Percentiles rank a stretch among this genome's conserved stretches.
Evolutionary conservation across 768 basidiomycete genomes (phyloP).

Genomic region (Hemileccinum rubropunctum): DNA sequence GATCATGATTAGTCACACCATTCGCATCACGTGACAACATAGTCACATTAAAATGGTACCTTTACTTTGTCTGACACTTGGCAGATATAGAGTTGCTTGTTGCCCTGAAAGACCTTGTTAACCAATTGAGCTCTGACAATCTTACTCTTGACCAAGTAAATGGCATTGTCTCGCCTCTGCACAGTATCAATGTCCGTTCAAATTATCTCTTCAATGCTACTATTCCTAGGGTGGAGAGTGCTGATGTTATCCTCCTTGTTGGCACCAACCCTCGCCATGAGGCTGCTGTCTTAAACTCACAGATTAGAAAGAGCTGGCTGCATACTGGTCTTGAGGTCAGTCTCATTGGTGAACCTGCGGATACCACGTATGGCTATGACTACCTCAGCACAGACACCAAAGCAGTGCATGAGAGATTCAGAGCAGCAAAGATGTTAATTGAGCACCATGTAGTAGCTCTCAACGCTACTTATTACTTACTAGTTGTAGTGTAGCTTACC

Average conservation of each 20-base stretch:
- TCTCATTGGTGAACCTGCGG: slow-evolving; percentile 85
- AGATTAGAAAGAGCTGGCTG: slow-evolving; percentile 93
- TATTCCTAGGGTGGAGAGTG: slow-evolving; percentile 85
- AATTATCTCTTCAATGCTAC: slow-evolving; percentile 97
- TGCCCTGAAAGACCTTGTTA: slow-evolving; percentile 89
- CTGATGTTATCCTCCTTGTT: slow-evolving; percentile 89
- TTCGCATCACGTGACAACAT: no score
- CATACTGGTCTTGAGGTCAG: slow-evolving; percentile 85
- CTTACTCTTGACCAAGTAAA: slow-evolving; percentile 72
- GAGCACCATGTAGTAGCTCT: no score
- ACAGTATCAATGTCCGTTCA: slow-evolving; percentile 87
- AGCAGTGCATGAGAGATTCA: slow-evolving; percentile 83
- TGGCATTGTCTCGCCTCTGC: slow-evolving; percentile 66
- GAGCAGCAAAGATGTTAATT: slow-evolving; percentile 84
- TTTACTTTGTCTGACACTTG: no score
- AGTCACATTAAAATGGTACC: no score
- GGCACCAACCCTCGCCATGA: slow-evolving; percentile 98
- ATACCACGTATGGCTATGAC: slow-evolving; percentile 91
- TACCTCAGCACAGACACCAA: slow-evolving; percentile 78
- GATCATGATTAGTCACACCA: no score
- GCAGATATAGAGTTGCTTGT: slow-evolving; percentile 95
- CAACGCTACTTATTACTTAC: no score
- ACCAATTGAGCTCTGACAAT: slow-evolving; percentile 94
- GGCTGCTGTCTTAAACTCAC: slow-evolving; percentile 94
- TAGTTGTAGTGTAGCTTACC: no score